Base-by-base conservation (phyloP, 176 grass and related monocot genomes). In the Triticum turgidum region DNA sequence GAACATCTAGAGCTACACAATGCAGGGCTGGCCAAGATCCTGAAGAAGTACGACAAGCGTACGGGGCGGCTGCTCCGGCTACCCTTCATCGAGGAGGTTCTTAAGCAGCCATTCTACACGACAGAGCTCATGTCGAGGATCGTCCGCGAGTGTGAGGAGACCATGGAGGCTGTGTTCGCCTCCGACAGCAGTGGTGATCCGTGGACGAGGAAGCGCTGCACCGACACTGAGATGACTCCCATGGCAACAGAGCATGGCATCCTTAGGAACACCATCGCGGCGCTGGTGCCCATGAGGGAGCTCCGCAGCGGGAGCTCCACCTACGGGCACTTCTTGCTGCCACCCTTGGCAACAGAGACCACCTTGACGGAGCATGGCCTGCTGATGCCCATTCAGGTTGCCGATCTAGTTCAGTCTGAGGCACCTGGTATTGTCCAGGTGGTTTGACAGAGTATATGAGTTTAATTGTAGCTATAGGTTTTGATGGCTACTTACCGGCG, bases 71-170 rank as follows among this genome's bases (percentile, higher is more conserved):
- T 93, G 2, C 89, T 98, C 18, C 88, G 93, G 56, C 65, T 90
- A 61, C 91, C 93, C 61, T 95, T 95, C 88, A 95, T 95, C 33
- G 83, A 90, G 42, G 90, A 90, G 71, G 87, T 93, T 61, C 82
- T 95, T 70, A 98, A 82, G 42, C 95, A 98, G 85, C 95, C 93
- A 54, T 98, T 98, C 91, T 98, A 95, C 87, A 90, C 81, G 8
- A 98, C 93, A 5, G 95, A 98, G 73, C 83, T 92, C 77, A 84
- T 95, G 56, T 95, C 93, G 20, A 83, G 85, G 74, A 83, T 98
- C 52, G 86, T 92, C 54, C 92, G 79, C 61, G 87, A 95, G 14
- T 98, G 95, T 41, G 93, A 98, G 86, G 37, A 39, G 7, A 91
- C 86, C 20, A 93, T 95, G 83, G 89, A 95, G 22, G 58, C 85